Percentiles rank a stretch among this genome's conserved stretches.
Conservation (phyloP, 2,329 filamentous ascomycete species). For the Pseudopyricularia cyperi region DNA sequence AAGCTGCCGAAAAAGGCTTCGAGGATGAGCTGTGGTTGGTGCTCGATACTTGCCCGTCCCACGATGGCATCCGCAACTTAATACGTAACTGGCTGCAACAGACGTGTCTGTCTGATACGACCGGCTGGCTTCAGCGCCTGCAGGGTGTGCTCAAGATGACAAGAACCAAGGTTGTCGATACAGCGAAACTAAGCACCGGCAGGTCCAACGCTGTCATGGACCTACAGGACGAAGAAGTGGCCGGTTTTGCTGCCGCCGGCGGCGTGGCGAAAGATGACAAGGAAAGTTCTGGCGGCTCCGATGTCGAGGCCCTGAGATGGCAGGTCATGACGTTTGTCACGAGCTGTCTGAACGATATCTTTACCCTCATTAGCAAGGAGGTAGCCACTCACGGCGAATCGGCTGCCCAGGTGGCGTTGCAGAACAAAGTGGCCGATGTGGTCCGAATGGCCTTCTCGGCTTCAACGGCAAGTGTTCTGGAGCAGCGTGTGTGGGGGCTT, state of each 20-base stretch:
- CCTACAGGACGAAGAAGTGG: constrained; percentile 89
- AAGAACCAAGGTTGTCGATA: constrained; percentile 49
- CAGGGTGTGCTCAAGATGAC: constrained; percentile 86
- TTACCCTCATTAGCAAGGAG: constrained; percentile 66
- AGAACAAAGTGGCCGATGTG: constrained; percentile 78
- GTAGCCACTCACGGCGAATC: constrained; percentile 68
- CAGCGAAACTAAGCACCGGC: constrained; percentile 25
- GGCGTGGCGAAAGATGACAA: constrained; percentile 48
- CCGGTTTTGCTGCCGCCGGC: constrained; percentile 74
- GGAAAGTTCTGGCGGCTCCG: constrained; percentile 29
- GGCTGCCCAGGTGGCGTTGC: constrained; percentile 62
- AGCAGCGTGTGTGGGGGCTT: constrained; percentile 79
- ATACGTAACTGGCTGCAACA: constrained; percentile 90
- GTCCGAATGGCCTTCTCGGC: constrained; percentile 96
- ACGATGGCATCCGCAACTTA: constrained; percentile 73
- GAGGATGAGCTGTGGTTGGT: constrained; percentile 89
- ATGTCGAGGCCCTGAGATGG: constrained; percentile 86
- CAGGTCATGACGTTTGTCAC: constrained; percentile 92
- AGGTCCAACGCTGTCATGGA: constrained; percentile 48
- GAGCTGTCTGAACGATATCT: constrained; percentile 73
- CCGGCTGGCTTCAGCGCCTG: constrained; percentile 76
- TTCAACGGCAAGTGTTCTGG: constrained; percentile 83
- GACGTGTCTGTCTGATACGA: constrained; percentile 68
- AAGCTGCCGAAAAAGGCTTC: constrained; percentile 61
- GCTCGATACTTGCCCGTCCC: constrained; percentile 63